Evolutionary conservation across 2,329 filamentous ascomycete genomes (phyloP).

Genomic region (Fusarium transvaalense): DNA sequence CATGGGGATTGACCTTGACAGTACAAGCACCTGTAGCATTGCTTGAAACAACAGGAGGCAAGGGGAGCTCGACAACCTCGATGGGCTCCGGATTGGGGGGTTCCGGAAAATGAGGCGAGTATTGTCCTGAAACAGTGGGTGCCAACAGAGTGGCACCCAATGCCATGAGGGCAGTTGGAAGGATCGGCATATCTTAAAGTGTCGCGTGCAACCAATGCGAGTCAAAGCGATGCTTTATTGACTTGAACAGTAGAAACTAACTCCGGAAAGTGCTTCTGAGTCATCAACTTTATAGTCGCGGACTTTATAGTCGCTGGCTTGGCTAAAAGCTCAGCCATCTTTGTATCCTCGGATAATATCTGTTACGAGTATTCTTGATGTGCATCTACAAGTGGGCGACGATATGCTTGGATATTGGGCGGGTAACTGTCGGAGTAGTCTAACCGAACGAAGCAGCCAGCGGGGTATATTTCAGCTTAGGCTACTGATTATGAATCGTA

Average conservation of each 20-base stretch:
- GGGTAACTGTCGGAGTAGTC: not conserved
- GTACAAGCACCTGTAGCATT: slow-evolving; percentile 4
- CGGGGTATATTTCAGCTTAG: not conserved
- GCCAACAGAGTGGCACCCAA: not conserved
- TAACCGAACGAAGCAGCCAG: not conserved
- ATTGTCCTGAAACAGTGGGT: not conserved
- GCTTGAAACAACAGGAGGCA: slow-evolving; percentile 1
- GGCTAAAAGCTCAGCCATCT: not conserved
- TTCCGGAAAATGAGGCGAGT: slow-evolving; percentile 2
- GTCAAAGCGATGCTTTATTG: not conserved
- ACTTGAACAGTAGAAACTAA: not conserved
- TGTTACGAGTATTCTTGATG: not conserved
- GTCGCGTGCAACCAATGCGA: not conserved
- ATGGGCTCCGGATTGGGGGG: slow-evolving; percentile 7
- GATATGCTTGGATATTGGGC: not conserved
- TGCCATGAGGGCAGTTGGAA: not conserved
- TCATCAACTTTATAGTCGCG: not conserved
- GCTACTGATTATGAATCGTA: not conserved
- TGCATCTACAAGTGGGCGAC: not conserved
- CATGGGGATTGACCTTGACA: not conserved
- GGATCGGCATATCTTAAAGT: not conserved
- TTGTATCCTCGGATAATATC: not conserved
- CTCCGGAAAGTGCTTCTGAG: not conserved
- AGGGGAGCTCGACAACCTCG: slow-evolving; percentile 3
- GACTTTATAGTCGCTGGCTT: not conserved